phyloP scores from a whole-genome alignment of 768 basidiomycete species.

The Boletus sensibilis region DNA sequence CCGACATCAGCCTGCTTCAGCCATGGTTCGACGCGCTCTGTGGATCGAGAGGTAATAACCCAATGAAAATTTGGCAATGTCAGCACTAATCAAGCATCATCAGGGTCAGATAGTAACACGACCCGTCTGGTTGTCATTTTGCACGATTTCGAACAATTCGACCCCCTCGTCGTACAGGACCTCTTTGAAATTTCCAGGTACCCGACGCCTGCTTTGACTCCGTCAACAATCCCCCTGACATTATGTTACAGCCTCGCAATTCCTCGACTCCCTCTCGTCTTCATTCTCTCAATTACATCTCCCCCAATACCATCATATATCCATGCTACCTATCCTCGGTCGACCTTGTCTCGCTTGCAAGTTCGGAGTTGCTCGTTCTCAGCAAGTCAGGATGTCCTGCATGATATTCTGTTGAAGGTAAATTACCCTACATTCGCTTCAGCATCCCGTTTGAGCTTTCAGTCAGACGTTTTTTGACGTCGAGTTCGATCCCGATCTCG shows the following conservation, averaged over 20 bases:
- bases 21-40: conserved; percentile 55
- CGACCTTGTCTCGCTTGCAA: conserved; percentile 57
- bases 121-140: conserved; percentile 56
- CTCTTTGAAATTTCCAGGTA: conserved; percentile 73
- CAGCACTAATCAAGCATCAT: not conserved
- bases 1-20: conserved; percentile 59
- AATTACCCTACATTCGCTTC: not conserved
- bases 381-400: conserved; percentile 45
- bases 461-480: conserved; percentile 64
- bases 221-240: not conserved
- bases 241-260: conserved; percentile 45
- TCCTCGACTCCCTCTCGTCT: conserved; percentile 58
- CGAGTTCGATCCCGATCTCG: conserved; percentile 56
- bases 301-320: conserved; percentile 56
- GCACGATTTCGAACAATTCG: conserved; percentile 76
- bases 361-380: conserved; percentile 52
- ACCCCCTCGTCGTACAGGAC: conserved; percentile 60
- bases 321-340: conserved; percentile 56
- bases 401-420: conserved; percentile 57
- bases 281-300: conserved; percentile 60
- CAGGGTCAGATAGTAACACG: conserved; percentile 17
- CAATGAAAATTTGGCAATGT: not conserved
- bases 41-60: conserved; percentile 38
- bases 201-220: conserved; percentile 1
- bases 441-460: not conserved